Conservation (phyloP, 78 protist genomes). For the Speleostelium caveatum region DNA sequence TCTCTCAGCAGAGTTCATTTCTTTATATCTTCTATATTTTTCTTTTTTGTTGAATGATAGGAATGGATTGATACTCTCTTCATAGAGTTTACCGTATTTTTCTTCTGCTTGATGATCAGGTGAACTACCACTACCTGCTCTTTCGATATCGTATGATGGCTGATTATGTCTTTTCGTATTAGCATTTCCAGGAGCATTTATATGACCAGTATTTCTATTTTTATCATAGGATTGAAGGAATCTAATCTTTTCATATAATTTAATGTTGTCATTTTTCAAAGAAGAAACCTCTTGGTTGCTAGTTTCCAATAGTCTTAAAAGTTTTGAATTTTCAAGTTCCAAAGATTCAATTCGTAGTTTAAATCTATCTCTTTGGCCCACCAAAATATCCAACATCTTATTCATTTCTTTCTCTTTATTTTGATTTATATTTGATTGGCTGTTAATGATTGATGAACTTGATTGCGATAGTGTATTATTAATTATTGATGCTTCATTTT, state of each 20-base stretch:
- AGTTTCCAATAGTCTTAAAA: conserved; percentile 36
- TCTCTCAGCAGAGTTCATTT: conserved; percentile 81
- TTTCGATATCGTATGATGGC: not conserved
- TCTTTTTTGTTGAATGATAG: conserved; percentile 81
- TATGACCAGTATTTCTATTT: conserved; percentile 5
- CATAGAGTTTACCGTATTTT: conserved; percentile 81
- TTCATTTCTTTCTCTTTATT: conserved; percentile 20
- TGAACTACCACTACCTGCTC: conserved; percentile 4
- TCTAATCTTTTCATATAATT: conserved; percentile 90
- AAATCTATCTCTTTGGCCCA: conserved; percentile 88
- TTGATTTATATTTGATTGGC: not conserved
- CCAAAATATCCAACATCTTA: conserved; percentile 77
- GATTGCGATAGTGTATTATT: not conserved
- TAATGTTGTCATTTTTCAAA: conserved; percentile 87
- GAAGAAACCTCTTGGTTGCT: conserved; percentile 54
- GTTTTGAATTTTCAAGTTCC: conserved; percentile 61
- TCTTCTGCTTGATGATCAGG: conserved; percentile 39
- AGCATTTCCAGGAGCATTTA: conserved; percentile 8
- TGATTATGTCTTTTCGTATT: conserved; percentile 12
- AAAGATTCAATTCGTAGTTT: conserved; percentile 58
- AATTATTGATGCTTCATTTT: too few species aligned
- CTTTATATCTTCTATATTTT: conserved; percentile 72
- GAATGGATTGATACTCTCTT: conserved; percentile 91
- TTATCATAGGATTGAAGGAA: conserved; percentile 84
- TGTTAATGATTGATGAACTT: not conserved